A percentile compares a stretch with the other conserved stretches of the same genome.
These are phyloP conservation scores for Coniochaeta pulveracea DNA, from an alignment of 2,329 filamentous ascomycete species.

Conservation along the genomic window DNA sequence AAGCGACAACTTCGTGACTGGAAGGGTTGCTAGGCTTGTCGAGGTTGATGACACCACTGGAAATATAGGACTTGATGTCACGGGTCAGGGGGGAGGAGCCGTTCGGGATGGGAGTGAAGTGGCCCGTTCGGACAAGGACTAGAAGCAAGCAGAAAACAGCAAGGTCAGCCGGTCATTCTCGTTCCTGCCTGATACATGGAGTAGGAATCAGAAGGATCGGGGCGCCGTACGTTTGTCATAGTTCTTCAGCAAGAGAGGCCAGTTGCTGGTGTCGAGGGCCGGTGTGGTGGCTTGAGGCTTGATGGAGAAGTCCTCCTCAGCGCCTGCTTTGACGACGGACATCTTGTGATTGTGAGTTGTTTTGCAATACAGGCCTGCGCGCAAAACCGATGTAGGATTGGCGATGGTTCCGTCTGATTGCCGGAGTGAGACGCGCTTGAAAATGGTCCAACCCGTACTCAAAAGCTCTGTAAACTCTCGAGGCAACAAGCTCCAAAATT, in stretches of 20 bases:
- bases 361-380: too few species aligned
- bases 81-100: constrained; percentile 86
- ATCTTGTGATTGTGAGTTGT: too few species aligned
- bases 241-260: constrained; percentile 92
- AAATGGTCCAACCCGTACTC: too few species aligned
- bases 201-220: constrained; percentile 5
- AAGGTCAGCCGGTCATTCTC: neutral
- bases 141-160: constrained; percentile 4
- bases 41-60: constrained; percentile 95
- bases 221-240: constrained; percentile 71
- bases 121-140: constrained; percentile 88
- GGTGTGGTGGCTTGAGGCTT: constrained; percentile 81
- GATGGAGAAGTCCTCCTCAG: constrained; percentile 71
- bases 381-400: too few species aligned
- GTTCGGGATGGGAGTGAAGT: constrained; percentile 93
- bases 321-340: neutral
- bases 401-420: too few species aligned
- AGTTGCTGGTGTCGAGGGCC: constrained; percentile 72
- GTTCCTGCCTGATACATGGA: neutral
- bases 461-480: too few species aligned
- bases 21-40: constrained; percentile 97
- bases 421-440: too few species aligned
- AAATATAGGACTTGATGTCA: constrained; percentile 94
- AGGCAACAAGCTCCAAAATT: too few species aligned
- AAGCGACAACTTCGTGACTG: constrained; percentile 96